phyloP scores from a whole-genome alignment of 2,329 filamentous ascomycete species.

The Penicillium digitatum region DNA sequence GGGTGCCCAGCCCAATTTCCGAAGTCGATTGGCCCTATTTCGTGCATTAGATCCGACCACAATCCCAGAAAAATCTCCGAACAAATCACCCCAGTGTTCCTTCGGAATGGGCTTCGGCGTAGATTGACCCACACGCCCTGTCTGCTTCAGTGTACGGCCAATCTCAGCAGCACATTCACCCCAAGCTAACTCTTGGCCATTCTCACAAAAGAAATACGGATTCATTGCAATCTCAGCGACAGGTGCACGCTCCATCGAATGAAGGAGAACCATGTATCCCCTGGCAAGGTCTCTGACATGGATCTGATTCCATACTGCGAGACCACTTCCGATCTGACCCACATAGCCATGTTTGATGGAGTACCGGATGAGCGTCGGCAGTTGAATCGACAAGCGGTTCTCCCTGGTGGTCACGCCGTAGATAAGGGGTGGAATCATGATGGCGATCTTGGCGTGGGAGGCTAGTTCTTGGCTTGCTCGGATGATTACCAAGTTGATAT shows the following conservation, averaged over 20 bases:
- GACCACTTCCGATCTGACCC: slow-evolving; percentile 45
- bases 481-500: neutral
- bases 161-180: slow-evolving; percentile 4
- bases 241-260: slow-evolving; percentile 41
- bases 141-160: neutral
- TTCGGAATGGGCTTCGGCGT: neutral
- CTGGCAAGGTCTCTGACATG: slow-evolving; percentile 49
- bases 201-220: slow-evolving; percentile 51
- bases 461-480: neutral
- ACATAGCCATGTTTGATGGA: slow-evolving; percentile 49
- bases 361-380: slow-evolving; percentile 48
- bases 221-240: slow-evolving; percentile 37
- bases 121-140: neutral
- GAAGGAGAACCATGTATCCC: slow-evolving; percentile 46
- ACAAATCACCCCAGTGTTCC: neutral
- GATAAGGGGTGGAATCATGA: slow-evolving; percentile 7
- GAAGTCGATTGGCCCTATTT: slow-evolving; percentile 1
- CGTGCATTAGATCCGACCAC: slow-evolving; percentile 6
- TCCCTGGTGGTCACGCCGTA: slow-evolving; percentile 42
- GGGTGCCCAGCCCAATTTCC: slow-evolving; percentile 7
- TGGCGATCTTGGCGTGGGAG: slow-evolving; percentile 5
- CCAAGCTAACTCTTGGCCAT: slow-evolving; percentile 5
- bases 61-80: neutral
- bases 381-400: slow-evolving; percentile 45
- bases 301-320: slow-evolving; percentile 42